A percentile compares a stretch with the other conserved stretches of the same genome.
phyloP scores from a whole-genome alignment of 1,284 basidiomycete species.

The Mixia osmundae region DNA sequence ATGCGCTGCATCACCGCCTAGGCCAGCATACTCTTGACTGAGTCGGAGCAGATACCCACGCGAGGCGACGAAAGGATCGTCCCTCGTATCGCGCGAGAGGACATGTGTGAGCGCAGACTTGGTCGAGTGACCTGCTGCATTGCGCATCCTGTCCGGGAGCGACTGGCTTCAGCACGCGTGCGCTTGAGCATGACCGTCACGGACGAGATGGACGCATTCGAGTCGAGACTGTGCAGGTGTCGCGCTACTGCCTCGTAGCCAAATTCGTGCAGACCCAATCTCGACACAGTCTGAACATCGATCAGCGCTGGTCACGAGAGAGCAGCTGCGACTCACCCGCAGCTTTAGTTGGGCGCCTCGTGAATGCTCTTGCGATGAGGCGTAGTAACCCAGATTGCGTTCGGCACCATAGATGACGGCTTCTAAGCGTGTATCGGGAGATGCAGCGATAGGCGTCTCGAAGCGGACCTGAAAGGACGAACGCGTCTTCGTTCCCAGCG shows the following conservation, averaged over 20 bases:
- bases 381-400: conserved; percentile 42
- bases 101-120: conserved; percentile 71
- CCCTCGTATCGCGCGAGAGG: conserved; percentile 51
- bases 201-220: conserved; percentile 55
- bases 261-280: conserved; percentile 42
- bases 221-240: conserved; percentile 42
- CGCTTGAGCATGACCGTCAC: conserved; percentile 11
- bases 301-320: background rate
- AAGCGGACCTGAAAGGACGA: conserved; percentile 35
- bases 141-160: conserved; percentile 38
- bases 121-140: conserved; percentile 47
- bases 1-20: conserved; percentile 39
- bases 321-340: conserved; percentile 31
- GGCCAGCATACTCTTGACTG: conserved; percentile 42
- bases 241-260: conserved; percentile 58
- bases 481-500: conserved; percentile 69
- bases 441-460: conserved; percentile 20
- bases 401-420: conserved; percentile 38
- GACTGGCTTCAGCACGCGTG: background rate
- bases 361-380: conserved; percentile 41
- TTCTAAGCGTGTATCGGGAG: conserved; percentile 38
- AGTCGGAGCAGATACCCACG: conserved; percentile 3
- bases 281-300: conserved; percentile 18
- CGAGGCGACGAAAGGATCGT: conserved; percentile 27
- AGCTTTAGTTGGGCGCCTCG: conserved; percentile 40